Base-by-base conservation (phyloP, 768 basidiomycete genomes). In the Collybia sp. region DNA sequence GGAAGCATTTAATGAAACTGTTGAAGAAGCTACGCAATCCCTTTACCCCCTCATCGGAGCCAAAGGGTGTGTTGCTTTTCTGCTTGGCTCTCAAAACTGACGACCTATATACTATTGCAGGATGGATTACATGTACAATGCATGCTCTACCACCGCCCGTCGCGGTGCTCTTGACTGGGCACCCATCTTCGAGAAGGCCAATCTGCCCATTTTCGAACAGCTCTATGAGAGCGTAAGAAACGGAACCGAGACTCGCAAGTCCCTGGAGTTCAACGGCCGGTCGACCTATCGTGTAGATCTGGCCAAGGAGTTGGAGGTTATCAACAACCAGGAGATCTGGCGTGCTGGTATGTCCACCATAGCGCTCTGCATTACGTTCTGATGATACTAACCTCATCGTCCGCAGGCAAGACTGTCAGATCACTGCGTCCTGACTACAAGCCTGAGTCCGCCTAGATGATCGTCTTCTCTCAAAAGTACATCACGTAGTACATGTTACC, bases 111-210 rank as follows among this genome's bases (percentile, higher is more conserved):
- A n/a, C 45, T 32, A 44, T 30, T 37, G 39, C 40, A 93, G 93
- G 46, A 88, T 94, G 94, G 94, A 97, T 72, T 95, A 96, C 82
- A 97, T 98, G 94, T 97, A 85, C 82, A 87, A 88, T 63, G 95
- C 96, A 39, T 99, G 96, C 76, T 98, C 96, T 30, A 98, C 95
- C 56, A 98, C 96, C 41, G 96, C 96, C 43, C 93, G 95, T 58
- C 95, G 96, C 53, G 96, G 96, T 59, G 96, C 95, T 36, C 88
- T 96, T 53, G 96, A 98, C 78, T 98, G 96, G 96, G 94, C 95
- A 11, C 94, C 93, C 51, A 72, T 96, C 68, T 93, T 94, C 64
- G 93, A 95, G 70, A 85, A 88, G 70, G 84, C 94, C 53, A 98
- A 97, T 74, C 56, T 85, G 34, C 96, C 96, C 50, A 74, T 98